phyloP scores from a whole-genome alignment of 176 grass and related monocot species.

The Musa acuminata region DNA sequence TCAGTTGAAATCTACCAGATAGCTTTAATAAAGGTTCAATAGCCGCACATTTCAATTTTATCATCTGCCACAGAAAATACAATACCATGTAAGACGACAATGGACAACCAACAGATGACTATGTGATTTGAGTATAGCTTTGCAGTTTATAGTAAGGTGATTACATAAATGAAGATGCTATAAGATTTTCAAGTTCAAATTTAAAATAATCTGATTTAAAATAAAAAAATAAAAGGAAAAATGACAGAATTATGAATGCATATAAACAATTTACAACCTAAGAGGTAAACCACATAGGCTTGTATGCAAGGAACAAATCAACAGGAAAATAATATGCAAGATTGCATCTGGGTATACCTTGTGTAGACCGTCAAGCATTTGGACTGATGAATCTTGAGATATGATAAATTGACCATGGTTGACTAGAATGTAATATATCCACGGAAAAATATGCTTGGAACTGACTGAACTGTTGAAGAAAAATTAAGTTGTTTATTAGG shows the following conservation, averaged over 20 bases:
- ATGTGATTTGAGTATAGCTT: neutral
- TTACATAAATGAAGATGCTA: neutral
- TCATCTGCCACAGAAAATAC: conserved; percentile 35
- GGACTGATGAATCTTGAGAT: conserved; percentile 38
- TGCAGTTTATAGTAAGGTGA: neutral
- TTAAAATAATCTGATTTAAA: too few species aligned
- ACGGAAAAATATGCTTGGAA: conserved; percentile 48
- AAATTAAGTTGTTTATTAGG: neutral
- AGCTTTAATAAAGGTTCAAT: conserved; percentile 60
- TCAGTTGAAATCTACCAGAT: conserved; percentile 64
- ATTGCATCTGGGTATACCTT: conserved; percentile 40
- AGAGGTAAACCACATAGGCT: neutral
- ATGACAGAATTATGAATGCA: too few species aligned
- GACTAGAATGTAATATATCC: conserved; percentile 75
- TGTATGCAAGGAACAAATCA: conserved; percentile 3
- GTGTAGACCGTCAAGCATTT: conserved; percentile 40
- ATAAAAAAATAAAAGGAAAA: too few species aligned
- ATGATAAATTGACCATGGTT: conserved; percentile 57
- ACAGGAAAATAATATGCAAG: conserved; percentile 1
- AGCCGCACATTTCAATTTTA: conserved; percentile 34
- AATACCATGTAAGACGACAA: neutral
- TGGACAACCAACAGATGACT: neutral
- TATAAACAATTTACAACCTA: neutral
- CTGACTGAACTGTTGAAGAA: conserved; percentile 46
- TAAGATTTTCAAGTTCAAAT: too few species aligned